Evolutionary conservation across 768 basidiomycete species (phyloP).

Genomic region (Boletales sp.): DNA sequence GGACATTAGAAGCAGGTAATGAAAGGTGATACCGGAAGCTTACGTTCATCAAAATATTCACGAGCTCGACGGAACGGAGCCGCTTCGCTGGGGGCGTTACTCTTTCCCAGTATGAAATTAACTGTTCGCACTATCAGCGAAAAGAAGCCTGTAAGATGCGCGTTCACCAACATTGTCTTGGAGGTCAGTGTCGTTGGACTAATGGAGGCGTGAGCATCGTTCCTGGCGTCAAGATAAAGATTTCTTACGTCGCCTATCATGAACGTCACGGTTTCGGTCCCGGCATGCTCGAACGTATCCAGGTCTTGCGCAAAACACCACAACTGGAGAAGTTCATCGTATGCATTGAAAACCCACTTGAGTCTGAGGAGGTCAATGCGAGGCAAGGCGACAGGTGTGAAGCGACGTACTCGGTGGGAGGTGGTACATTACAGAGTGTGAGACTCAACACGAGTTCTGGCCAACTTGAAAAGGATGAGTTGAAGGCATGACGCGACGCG

Average conservation of each 20-base stretch:
- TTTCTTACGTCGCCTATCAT: constrained; percentile 55
- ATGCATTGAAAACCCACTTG: constrained; percentile 56
- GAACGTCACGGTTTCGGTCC: constrained; percentile 54
- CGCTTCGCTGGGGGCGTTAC: constrained; percentile 52
- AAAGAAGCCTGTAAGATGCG: not conserved
- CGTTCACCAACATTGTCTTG: constrained; percentile 55
- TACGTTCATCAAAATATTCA: constrained; percentile 61
- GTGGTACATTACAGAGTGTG: constrained; percentile 63
- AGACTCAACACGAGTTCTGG: constrained; percentile 69
- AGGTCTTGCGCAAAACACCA: constrained; percentile 68
- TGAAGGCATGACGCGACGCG: not conserved
- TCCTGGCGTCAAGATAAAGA: not conserved
- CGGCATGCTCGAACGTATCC: constrained; percentile 63
- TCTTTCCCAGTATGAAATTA: constrained; percentile 64
- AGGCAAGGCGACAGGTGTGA: not conserved
- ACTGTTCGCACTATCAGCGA: constrained; percentile 35
- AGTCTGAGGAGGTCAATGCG: constrained; percentile 37
- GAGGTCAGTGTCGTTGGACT: constrained; percentile 45
- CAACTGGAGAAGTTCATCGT: constrained; percentile 57
- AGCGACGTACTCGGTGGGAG: constrained; percentile 58
- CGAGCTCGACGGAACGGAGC: constrained; percentile 47
- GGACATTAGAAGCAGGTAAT: not conserved
- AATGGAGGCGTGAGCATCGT: constrained; percentile 1
- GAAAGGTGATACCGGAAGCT: constrained; percentile 17
- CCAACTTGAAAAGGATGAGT: constrained; percentile 44